Evolutionary conservation across 306 rosid genomes (phyloP).

Genomic region (Boehmeria nivea): DNA sequence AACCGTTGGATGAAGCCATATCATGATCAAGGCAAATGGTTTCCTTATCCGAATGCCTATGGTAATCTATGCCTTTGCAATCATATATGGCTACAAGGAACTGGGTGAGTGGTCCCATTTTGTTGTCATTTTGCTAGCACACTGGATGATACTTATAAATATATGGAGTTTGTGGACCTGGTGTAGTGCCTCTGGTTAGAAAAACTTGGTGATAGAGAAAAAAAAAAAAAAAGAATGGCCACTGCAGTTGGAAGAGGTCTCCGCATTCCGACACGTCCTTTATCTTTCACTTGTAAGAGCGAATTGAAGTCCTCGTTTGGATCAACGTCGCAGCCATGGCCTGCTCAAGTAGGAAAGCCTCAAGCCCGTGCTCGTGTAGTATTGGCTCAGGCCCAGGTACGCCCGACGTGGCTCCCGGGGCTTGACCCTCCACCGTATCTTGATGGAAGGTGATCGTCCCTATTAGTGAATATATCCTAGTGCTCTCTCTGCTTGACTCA

Average conservation of each 20-base stretch:
- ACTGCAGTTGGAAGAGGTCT: conserved; percentile 44
- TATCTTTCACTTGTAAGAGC: conserved; percentile 21
- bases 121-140: conserved; percentile 6
- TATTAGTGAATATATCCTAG: too few species aligned
- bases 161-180: conserved; percentile 29
- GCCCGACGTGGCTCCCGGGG: conserved; percentile 96
- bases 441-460: conserved; percentile 74
- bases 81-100: conserved; percentile 24
- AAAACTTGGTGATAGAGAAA: conserved; percentile 14
- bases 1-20: conserved; percentile 7
- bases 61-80: conserved; percentile 22
- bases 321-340: conserved; percentile 15
- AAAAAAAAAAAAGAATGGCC: conserved; percentile 55
- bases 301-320: conserved; percentile 20
- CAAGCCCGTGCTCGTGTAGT: conserved; percentile 16
- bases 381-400: conserved; percentile 44
- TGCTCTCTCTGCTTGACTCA: neutral
- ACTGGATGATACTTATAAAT: too few species aligned
- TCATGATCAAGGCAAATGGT: neutral
- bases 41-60: neutral
- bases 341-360: conserved; percentile 26
- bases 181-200: conserved; percentile 9
- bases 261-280: conserved; percentile 40
- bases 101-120: conserved; percentile 41
- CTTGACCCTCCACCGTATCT: conserved; percentile 85